A percentile compares a stretch with the other conserved stretches of the same genome.
Conservation (phyloP, 768 basidiomycete genomes). For the Agaricus sinodeliciosus region DNA sequence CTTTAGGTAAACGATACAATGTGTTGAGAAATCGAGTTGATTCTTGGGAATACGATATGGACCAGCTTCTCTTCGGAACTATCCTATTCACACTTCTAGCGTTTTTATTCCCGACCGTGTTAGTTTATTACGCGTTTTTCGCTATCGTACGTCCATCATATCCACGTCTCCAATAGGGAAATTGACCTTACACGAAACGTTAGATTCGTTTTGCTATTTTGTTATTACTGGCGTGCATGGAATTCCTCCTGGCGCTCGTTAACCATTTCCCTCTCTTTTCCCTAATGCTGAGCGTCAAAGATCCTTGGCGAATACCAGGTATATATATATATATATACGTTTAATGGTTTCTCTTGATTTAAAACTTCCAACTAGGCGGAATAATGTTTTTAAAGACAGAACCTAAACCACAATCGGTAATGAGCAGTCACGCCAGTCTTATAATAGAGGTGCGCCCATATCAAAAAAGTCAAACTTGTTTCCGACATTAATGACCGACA, state of each 20-base stretch:
- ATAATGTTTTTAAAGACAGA: constrained; percentile 11
- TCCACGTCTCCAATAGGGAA: constrained; percentile 33
- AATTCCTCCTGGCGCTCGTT: constrained; percentile 68
- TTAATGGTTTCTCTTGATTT: too few species aligned
- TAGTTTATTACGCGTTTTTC: constrained; percentile 83
- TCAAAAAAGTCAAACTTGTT: too few species aligned
- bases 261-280: constrained; percentile 93
- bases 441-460: constrained; percentile 24
- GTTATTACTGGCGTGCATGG: constrained; percentile 51
- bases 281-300: constrained; percentile 76
- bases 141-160: constrained; percentile 40
- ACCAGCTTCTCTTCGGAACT: constrained; percentile 93
- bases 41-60: constrained; percentile 85
- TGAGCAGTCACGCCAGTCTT: constrained; percentile 16
- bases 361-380: constrained; percentile 19
- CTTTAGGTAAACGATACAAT: constrained; percentile 81
- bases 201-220: constrained; percentile 37
- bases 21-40: constrained; percentile 84
- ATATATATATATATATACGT: constrained; percentile 7
- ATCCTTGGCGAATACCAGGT: constrained; percentile 82
- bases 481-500: too few species aligned
- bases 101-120: constrained; percentile 79
- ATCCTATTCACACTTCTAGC: constrained; percentile 78
- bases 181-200: constrained; percentile 15
- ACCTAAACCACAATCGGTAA: constrained; percentile 2